phyloP scores from a whole-genome alignment of 305 asterid genomes.

The Fraxinus paxiana region DNA sequence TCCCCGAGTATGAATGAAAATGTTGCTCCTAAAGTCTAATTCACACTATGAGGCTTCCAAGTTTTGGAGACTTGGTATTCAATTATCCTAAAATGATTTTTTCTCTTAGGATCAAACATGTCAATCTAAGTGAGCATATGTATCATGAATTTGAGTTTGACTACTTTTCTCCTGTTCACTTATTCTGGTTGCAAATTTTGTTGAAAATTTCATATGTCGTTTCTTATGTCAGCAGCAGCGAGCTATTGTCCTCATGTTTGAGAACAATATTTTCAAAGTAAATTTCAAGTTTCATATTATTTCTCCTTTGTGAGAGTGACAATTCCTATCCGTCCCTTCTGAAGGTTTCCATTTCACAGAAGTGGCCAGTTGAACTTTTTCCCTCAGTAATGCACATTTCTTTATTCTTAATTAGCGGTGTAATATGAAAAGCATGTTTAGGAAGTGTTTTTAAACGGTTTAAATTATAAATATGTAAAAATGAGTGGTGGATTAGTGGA shows the following conservation, averaged over 20 bases:
- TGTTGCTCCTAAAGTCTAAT: background rate
- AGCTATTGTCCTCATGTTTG: background rate
- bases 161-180: background rate
- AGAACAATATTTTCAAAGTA: background rate
- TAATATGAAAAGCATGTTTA: background rate
- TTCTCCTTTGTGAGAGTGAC: background rate
- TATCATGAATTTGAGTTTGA: background rate
- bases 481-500: background rate
- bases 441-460: background rate
- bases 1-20: background rate
- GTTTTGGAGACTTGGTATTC: background rate
- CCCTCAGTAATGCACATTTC: background rate
- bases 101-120: background rate
- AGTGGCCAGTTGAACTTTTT: background rate
- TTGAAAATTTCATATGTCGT: background rate
- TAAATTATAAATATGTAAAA: background rate
- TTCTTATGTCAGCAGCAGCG: background rate
- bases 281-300: background rate
- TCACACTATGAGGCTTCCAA: background rate
- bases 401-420: background rate
- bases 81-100: background rate
- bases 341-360: background rate
- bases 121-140: background rate
- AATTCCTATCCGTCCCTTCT: background rate
- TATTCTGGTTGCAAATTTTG: background rate